phyloP scores from a whole-genome alignment of 495 filamentous ascomycete species.

The Aspergillus egyptiacus region DNA sequence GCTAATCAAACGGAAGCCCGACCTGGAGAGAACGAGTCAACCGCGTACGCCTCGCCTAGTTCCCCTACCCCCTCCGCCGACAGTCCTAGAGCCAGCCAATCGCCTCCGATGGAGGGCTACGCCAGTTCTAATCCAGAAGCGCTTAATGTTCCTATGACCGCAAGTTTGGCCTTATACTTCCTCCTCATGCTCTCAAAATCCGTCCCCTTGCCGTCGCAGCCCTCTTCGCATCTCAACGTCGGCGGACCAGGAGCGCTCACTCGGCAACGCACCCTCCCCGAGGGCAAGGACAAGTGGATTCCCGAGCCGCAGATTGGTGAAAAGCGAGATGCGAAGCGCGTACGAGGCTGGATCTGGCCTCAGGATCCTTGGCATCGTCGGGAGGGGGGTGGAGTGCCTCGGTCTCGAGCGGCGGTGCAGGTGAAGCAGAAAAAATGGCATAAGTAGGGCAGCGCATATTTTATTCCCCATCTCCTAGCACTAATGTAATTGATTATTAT shows the following conservation, averaged over 20 bases:
- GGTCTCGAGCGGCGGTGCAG: slow-evolving; percentile 19
- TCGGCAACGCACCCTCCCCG: slow-evolving; percentile 58
- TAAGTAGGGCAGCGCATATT: slow-evolving; percentile 20
- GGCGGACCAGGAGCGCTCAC: slow-evolving; percentile 75
- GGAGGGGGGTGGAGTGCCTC: slow-evolving; percentile 38
- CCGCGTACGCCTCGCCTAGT: slow-evolving; percentile 4
- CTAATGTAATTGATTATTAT: slow-evolving; percentile 1
- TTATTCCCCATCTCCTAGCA: slow-evolving; percentile 7
- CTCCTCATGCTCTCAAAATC: slow-evolving; percentile 81
- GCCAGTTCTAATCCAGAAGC: slow-evolving; percentile 12
- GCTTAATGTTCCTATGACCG: slow-evolving; percentile 55
- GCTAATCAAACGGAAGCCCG: background rate
- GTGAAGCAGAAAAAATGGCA: slow-evolving; percentile 32
- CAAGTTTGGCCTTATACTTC: slow-evolving; percentile 65
- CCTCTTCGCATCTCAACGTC: slow-evolving; percentile 67
- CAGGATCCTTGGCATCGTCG: slow-evolving; percentile 61
- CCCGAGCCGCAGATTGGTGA: slow-evolving; percentile 76
- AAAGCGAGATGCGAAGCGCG: slow-evolving; percentile 74
- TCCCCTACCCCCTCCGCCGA: slow-evolving; percentile 21
- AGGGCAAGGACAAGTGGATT: slow-evolving; percentile 75
- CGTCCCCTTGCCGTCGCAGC: slow-evolving; percentile 58
- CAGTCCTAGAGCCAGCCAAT: slow-evolving; percentile 18
- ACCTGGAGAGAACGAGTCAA: background rate
- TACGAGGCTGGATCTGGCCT: slow-evolving; percentile 79
- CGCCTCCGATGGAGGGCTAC: slow-evolving; percentile 16